Percentiles rank a stretch among this genome's conserved stretches.
Evolutionary conservation across 2,329 filamentous ascomycete genomes (phyloP).

Genomic region (Colletotrichum sp.): DNA sequence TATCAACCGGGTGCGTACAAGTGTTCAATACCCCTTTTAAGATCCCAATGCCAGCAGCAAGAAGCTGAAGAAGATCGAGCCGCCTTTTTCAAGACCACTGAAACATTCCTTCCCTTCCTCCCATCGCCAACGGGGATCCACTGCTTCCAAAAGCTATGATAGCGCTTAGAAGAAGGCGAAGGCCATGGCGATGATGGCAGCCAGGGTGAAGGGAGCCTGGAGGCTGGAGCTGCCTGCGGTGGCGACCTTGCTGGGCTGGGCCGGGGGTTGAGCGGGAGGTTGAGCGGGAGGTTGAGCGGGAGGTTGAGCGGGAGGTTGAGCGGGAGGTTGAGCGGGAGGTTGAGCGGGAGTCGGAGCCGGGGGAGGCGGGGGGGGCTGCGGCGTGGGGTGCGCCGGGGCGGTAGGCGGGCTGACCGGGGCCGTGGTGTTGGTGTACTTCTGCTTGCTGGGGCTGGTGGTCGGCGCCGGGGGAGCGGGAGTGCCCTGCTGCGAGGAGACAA

Average conservation of each 20-base stretch:
- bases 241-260: not conserved
- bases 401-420: not conserved
- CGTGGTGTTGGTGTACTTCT: not conserved
- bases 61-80: not conserved
- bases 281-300: not conserved
- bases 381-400: no score
- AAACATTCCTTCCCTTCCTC: not conserved
- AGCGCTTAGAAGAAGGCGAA: conserved; percentile 6
- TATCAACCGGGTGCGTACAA: not conserved
- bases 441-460: not conserved
- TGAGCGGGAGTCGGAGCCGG: no score
- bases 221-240: conserved; percentile 5
- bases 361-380: no score
- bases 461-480: not conserved
- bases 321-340: not conserved
- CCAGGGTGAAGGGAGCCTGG: conserved; percentile 5
- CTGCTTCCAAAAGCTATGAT: not conserved
- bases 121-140: not conserved
- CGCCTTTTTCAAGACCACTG: not conserved
- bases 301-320: not conserved
- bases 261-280: not conserved
- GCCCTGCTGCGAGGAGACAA: not conserved
- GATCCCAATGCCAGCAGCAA: not conserved
- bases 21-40: not conserved
- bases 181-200: not conserved